Base-by-base conservation (phyloP, 139 green algal genomes). In the Chlorella sp. region DNA sequence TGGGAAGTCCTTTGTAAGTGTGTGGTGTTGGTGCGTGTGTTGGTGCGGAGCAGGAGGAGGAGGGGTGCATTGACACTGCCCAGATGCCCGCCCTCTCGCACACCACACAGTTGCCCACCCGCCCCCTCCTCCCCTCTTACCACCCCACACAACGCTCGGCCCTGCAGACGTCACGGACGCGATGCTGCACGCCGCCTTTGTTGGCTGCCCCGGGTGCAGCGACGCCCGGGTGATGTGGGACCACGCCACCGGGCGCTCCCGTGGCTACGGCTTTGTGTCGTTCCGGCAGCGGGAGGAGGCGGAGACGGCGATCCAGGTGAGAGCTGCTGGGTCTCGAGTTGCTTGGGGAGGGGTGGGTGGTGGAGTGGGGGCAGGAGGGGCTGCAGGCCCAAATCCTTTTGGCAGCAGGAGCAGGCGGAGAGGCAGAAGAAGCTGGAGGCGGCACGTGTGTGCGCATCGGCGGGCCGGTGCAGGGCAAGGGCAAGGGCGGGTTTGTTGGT, bases 201-300 rank as follows among this genome's bases (percentile, higher is more conserved):
- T 86, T n/a, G 18, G 21, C 3, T 92, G 66, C 37, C 78, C 76
- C 0, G 91, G 90, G 21, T 94, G 92, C 92, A 94, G 91, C 42
- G 96, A 98, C 89, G 96, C 96, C 0, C 83, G 95, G 21, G 95
- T 98, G 48, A 96, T 96, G 92, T 97, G 95, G 95, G 96, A 98
- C 91, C 95, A 96, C 81, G 73, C 42, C 42, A 98, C 95, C 9
- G 94, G 94, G 3, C 91, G 94, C 34, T 94, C 88, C 37, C 94
- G 96, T 37, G 95, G 95, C 15, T 98, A 96, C 57, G 96, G 96
- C 40, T 98, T 98, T 90, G 94, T 96, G n/a, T 94, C 95, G 22
- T 97, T 98, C 89, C 68, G 89, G n/a, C 92, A 69, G 18, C 89
- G 90, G 18, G 93, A 93, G 32, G 91, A 96, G 48, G 96, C 95